Percentiles rank a stretch among this genome's conserved stretches.
These are phyloP conservation scores for Xylariaceae sp. DNA, from an alignment of 2,329 filamentous ascomycete genomes.

Conservation along the genomic window DNA sequence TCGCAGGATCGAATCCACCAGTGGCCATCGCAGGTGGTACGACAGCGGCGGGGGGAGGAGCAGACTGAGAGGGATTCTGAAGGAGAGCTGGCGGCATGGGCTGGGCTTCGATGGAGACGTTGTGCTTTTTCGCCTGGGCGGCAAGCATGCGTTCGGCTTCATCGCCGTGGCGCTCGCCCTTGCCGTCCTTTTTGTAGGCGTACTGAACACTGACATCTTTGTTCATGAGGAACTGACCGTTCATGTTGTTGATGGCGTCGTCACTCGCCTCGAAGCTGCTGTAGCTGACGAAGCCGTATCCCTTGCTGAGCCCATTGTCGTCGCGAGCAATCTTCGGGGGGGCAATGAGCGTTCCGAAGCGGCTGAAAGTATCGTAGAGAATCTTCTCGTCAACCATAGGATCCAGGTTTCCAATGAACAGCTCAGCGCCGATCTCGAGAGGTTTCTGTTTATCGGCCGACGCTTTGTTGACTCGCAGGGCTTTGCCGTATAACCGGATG, in stretches of 20 bases:
- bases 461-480: constrained; percentile 92
- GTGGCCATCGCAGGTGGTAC: constrained; percentile 26
- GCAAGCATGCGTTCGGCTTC: constrained; percentile 88
- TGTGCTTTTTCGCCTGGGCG: constrained; percentile 87
- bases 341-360: constrained; percentile 79
- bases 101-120: constrained; percentile 76
- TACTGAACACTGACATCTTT: constrained; percentile 96
- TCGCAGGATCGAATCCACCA: constrained; percentile 22
- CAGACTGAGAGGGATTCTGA: constrained; percentile 31
- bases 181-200: constrained; percentile 98
- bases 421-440: constrained; percentile 89
- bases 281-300: constrained; percentile 94
- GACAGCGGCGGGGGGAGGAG: constrained; percentile 22
- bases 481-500: constrained; percentile 86
- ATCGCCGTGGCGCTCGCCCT: constrained; percentile 93
- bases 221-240: constrained; percentile 94
- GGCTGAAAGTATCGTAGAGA: constrained; percentile 87
- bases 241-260: constrained; percentile 84
- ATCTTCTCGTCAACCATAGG: constrained; percentile 92
- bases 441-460: constrained; percentile 89
- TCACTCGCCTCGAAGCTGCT: constrained; percentile 91
- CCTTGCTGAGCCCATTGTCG: constrained; percentile 81
- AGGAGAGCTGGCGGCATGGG: constrained; percentile 70
- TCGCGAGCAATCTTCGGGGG: constrained; percentile 90
- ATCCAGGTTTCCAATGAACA: constrained; percentile 95